Conservation (phyloP, 306 rosid species). For the Cucumis melo region DNA sequence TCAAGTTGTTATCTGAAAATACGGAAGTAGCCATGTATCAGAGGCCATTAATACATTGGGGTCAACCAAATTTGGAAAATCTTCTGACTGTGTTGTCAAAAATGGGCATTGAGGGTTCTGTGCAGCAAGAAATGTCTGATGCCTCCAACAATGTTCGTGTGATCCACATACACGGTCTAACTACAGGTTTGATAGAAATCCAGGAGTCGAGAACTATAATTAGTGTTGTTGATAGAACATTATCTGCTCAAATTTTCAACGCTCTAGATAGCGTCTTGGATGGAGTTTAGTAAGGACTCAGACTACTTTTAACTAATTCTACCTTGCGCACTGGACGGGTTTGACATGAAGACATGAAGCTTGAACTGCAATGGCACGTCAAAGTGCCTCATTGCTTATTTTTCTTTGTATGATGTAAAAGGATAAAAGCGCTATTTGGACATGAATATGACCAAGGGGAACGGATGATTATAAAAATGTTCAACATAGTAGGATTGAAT, state of each 20-base stretch:
- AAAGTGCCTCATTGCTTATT: no score
- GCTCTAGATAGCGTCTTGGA: slow-evolving; percentile 33
- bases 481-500: background rate
- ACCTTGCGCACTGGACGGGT: background rate
- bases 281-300: slow-evolving; percentile 13
- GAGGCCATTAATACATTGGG: slow-evolving; percentile 36
- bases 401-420: background rate
- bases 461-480: background rate
- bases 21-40: slow-evolving; percentile 6
- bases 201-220: slow-evolving; percentile 32
- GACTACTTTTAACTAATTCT: background rate
- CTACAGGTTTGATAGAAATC: slow-evolving; percentile 44
- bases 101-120: slow-evolving; percentile 40
- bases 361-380: background rate
- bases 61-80: slow-evolving; percentile 35
- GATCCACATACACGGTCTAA: slow-evolving; percentile 36
- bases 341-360: background rate
- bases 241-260: slow-evolving; percentile 37
- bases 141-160: slow-evolving; percentile 7
- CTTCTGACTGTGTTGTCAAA: slow-evolving; percentile 41
- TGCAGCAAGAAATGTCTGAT: slow-evolving; percentile 13
- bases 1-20: slow-evolving; percentile 23
- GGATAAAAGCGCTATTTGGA: background rate
- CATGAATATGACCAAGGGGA: background rate
- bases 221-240: slow-evolving; percentile 26